Base-by-base conservation (phyloP, 805 yeast genomes). In the Spencermartinsiella europaea region DNA sequence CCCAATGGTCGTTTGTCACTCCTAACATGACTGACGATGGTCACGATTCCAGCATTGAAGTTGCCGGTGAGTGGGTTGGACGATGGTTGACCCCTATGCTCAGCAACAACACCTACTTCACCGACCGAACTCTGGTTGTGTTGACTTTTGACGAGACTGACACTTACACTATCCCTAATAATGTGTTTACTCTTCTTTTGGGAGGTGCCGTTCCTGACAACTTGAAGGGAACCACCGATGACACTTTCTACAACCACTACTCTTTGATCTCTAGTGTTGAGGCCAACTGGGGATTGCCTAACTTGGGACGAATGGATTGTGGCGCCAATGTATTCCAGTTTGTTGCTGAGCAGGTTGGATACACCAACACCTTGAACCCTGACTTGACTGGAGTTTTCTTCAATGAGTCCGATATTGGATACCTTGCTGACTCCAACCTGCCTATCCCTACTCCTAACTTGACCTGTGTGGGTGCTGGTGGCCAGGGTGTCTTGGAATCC, bases 11-110 rank as follows among this genome's bases (percentile, higher is more conserved):
- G 51, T 68, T 75, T 65, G 68, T 76, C 59, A 75, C 79, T 37
- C 80, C 80, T 47, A 75, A 75, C 65, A 70, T 74, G 74, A 64
- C 75, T 48, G 66, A 74, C 62, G 79, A 76, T 58, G 80, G 78
- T 39, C 76, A 76, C 51, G 77, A 72, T 61, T 54, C 74, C 36
- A 72, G 67, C 54, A 69, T 76, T 45, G 67, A 66, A 45, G 65
- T 69, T 42, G 71, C 79, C 19, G 75, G 75, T 34, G 48, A 54
- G 44, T 76, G 80, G 80, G 55, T 74, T 33, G 68, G 67, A 46
- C 50, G 61, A 46, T 74, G 74, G 67, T 56, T 76, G 46, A 63
- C 60, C 45, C 77, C 78, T 38, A 58, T 72, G 52, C 61, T 72
- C 56, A 25, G 12, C 31, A 52, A 62, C 51, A 73, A 74, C 65